Conservation (phyloP, 352 stramenopile genomes). For the Elongisporangium senticosum region DNA sequence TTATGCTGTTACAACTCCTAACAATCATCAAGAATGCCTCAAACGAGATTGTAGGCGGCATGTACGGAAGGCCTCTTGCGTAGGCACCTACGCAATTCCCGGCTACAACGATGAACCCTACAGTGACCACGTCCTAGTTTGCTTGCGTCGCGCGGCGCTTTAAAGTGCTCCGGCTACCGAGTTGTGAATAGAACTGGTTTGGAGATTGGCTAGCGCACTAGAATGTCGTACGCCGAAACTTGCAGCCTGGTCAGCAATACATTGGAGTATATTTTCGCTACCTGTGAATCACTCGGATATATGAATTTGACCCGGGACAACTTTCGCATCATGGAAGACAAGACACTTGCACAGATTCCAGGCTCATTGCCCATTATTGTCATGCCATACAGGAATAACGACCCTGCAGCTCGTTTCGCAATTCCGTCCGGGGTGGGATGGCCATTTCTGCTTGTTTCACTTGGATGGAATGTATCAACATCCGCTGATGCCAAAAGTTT, state of each 20-base stretch:
- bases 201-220: no score
- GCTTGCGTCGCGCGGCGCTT: no score
- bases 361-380: neutral
- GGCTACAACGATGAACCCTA: no score
- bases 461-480: no score
- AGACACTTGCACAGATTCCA: constrained; percentile 5
- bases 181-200: constrained; percentile 4
- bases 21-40: constrained; percentile 24
- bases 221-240: neutral
- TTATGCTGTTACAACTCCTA: constrained; percentile 24
- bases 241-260: constrained; percentile 20
- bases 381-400: no score
- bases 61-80: constrained; percentile 12
- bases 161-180: constrained; percentile 23
- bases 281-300: constrained; percentile 21
- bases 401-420: neutral
- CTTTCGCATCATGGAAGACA: constrained; percentile 19
- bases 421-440: no score
- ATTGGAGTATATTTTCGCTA: constrained; percentile 16
- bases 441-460: neutral
- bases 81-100: constrained; percentile 9
- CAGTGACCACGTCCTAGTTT: no score
- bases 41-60: neutral
- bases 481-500: neutral
- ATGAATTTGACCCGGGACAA: constrained; percentile 3